Percentiles rank a stretch among this genome's conserved stretches.
Conservation (phyloP, 1,139 yeast species). For the Candida anutae region DNA sequence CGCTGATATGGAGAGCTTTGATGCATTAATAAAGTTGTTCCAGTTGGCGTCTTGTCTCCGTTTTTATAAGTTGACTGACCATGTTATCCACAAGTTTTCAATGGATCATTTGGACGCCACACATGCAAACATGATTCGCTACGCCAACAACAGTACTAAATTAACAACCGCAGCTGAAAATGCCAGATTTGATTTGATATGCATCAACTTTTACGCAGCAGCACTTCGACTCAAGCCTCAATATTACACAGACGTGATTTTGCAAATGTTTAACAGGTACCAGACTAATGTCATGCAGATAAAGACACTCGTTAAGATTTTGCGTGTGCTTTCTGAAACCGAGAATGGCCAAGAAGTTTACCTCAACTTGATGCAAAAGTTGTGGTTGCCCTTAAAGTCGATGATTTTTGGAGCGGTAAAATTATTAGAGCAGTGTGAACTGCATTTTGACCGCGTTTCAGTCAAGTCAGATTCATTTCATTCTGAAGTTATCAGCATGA, state of each 20-base stretch:
- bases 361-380: conserved; percentile 14
- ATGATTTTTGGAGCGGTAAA: conserved; percentile 26
- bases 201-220: conserved; percentile 34
- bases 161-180: conserved; percentile 4
- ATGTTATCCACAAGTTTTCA: conserved; percentile 40
- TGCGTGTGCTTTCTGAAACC: conserved; percentile 28
- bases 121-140: conserved; percentile 17
- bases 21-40: conserved; percentile 35
- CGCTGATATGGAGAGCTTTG: conserved; percentile 34
- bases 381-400: conserved; percentile 18
- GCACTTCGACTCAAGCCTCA: conserved; percentile 35
- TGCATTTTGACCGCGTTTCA: not conserved
- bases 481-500: conserved; percentile 7
- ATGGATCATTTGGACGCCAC: conserved; percentile 30
- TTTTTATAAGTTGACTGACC: conserved; percentile 13
- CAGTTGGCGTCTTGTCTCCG: conserved; percentile 35
- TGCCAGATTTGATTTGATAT: conserved; percentile 17
- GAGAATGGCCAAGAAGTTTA: conserved; percentile 19
- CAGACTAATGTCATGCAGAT: conserved; percentile 24
- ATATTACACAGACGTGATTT: conserved; percentile 19
- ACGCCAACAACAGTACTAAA: conserved; percentile 3
- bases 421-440: conserved; percentile 18
- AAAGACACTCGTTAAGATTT: conserved; percentile 28
- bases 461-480: conserved; percentile 6
- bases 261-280: conserved; percentile 17